A percentile compares a stretch with the other conserved stretches of the same genome.
phyloP scores from a whole-genome alignment of 768 basidiomycete genomes.

The Boletus sp. region DNA sequence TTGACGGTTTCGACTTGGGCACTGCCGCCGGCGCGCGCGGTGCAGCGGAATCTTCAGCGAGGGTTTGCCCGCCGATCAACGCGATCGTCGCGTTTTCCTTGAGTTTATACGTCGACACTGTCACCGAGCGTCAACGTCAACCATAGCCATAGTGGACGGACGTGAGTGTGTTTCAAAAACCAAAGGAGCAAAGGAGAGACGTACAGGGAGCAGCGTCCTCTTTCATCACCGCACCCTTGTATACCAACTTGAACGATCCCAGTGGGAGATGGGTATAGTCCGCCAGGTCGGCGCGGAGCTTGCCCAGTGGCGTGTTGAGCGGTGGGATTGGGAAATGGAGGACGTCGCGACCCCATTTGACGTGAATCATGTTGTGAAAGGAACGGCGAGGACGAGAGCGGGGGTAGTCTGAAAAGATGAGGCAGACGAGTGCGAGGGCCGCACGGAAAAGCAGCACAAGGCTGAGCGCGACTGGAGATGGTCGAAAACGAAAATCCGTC shows the following conservation, averaged over 20 bases:
- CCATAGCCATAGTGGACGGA: too few species aligned
- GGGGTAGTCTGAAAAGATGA: conserved; percentile 3
- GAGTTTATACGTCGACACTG: conserved; percentile 77
- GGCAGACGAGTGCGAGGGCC: conserved; percentile 17
- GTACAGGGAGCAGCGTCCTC: conserved; percentile 69
- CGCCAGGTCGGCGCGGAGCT: conserved; percentile 61
- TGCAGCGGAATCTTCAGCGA: conserved; percentile 7
- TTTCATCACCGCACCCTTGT: conserved; percentile 88
- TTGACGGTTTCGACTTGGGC: neutral
- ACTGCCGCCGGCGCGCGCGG: neutral
- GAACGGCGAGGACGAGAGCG: conserved; percentile 8
- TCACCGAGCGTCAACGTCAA: neutral
- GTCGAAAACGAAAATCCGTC: neutral
- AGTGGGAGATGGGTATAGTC: conserved; percentile 71
- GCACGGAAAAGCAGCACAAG: conserved; percentile 34
- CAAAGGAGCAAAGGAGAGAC: conserved; percentile 23
- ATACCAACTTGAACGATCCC: conserved; percentile 80
- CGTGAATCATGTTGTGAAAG: conserved; percentile 37
- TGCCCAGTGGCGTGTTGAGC: conserved; percentile 54
- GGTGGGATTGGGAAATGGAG: conserved; percentile 56
- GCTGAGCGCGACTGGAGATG: conserved; percentile 29
- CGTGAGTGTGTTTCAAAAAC: conserved; percentile 9
- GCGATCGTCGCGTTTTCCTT: conserved; percentile 66
- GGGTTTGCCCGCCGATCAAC: conserved; percentile 54
- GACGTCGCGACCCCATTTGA: conserved; percentile 53